Conservation (phyloP, 306 rosid species). For the Cyamopsis tetragonoloba region DNA sequence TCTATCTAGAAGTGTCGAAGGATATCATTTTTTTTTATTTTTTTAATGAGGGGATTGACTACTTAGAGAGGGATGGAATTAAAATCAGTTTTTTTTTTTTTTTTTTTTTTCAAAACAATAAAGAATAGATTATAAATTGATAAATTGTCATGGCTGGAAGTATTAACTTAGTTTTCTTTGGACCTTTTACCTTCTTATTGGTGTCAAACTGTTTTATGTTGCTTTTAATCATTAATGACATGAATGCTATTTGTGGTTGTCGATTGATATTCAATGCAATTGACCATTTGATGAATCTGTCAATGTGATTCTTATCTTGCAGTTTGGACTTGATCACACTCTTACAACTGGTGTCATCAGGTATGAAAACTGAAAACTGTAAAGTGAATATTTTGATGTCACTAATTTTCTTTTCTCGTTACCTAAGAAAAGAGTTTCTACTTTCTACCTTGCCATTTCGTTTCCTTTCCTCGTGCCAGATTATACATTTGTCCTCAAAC, state of each 20-base stretch:
- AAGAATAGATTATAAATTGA: neutral
- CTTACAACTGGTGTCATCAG: conserved; percentile 96
- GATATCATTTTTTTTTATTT: neutral
- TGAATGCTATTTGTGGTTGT: conserved; percentile 8
- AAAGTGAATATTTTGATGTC: conserved; percentile 8
- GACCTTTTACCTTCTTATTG: conserved; percentile 9
- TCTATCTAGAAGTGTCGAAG: neutral
- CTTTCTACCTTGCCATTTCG: neutral
- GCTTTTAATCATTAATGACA: neutral
- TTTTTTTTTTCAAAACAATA: neutral
- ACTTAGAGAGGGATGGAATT: neutral
- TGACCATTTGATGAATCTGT: conserved; percentile 3
- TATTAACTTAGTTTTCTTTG: neutral
- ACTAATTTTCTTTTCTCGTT: neutral
- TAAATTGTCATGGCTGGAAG: neutral
- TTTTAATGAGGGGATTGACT: neutral
- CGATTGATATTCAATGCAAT: neutral
- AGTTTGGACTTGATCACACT: conserved; percentile 99
- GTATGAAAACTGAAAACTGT: conserved; percentile 37
- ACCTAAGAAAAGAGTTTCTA: neutral
- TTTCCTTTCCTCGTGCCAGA: conserved; percentile 10
- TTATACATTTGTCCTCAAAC: neutral
- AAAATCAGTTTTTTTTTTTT: neutral
- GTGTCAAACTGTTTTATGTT: neutral
- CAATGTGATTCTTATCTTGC: conserved; percentile 34